These are phyloP conservation scores for Thielaviopsis ethacetica DNA, from an alignment of 2,329 filamentous ascomycete genomes.

Conservation along the genomic window DNA sequence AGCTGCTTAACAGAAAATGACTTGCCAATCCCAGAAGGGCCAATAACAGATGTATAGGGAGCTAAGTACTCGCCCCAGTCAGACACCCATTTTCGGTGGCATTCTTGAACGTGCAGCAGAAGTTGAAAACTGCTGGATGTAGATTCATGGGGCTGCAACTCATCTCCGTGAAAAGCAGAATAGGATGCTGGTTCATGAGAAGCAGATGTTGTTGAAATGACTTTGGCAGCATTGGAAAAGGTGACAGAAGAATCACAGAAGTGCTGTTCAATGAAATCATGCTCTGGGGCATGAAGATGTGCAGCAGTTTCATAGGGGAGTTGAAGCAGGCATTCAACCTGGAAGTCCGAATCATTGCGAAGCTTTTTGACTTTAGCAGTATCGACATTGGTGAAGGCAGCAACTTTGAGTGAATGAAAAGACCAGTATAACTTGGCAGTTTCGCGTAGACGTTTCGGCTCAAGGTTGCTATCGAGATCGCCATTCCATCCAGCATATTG, in stretches of 20 bases:
- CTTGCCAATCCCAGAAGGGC: not conserved
- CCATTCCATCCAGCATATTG: not conserved
- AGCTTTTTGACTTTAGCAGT: not conserved
- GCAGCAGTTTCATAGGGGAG: not conserved
- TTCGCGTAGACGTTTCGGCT: not conserved
- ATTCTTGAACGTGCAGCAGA: not conserved
- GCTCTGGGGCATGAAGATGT: not conserved
- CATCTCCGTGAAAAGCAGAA: not conserved
- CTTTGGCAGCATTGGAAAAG: not conserved
- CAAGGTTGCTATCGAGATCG: not conserved
- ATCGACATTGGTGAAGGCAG: not conserved
- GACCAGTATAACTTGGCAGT: not conserved
- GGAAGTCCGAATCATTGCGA: not conserved
- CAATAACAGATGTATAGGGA: not conserved
- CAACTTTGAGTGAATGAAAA: not conserved
- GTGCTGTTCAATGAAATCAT: not conserved
- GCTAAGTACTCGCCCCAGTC: not conserved
- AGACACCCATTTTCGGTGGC: not conserved
- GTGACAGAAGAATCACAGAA: too few species aligned
- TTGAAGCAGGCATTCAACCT: not conserved
- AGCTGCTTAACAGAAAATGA: not conserved
- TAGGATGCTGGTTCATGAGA: too few species aligned
- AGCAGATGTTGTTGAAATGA: not conserved
- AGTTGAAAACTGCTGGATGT: not conserved
- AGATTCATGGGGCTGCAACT: not conserved